phyloP scores from a whole-genome alignment of 345 rosid species.

The Murraya koenigii region DNA sequence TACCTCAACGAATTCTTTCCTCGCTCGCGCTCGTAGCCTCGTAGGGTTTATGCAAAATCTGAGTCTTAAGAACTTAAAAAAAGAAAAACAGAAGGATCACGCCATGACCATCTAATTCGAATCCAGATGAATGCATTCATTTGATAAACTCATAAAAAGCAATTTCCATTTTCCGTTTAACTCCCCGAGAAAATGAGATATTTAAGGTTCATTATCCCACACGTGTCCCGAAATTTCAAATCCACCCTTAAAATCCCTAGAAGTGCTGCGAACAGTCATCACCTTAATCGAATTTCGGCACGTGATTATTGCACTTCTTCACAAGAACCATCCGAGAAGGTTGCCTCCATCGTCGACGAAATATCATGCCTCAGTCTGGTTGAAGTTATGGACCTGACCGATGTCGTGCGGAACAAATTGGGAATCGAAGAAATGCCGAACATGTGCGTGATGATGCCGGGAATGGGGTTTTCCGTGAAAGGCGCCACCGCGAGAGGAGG shows the following conservation, averaged over 20 bases:
- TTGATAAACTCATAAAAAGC: background rate
- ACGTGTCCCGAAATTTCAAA: slow-evolving; percentile 30
- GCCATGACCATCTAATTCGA: no score
- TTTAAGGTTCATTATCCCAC: slow-evolving; percentile 43
- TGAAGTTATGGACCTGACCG: slow-evolving; percentile 69
- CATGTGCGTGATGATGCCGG: slow-evolving; percentile 94
- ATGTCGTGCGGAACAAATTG: slow-evolving; percentile 61
- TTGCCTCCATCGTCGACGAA: slow-evolving; percentile 58
- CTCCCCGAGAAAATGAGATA: slow-evolving; percentile 33
- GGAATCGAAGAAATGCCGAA: slow-evolving; percentile 64
- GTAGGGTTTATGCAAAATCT: slow-evolving; percentile 6
- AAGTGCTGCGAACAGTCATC: slow-evolving; percentile 4
- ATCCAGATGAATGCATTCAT: background rate
- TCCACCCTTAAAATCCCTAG: slow-evolving; percentile 7
- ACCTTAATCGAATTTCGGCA: slow-evolving; percentile 12
- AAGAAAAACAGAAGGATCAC: background rate
- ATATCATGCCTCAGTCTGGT: slow-evolving; percentile 68
- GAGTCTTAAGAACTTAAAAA: background rate
- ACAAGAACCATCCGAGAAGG: slow-evolving; percentile 40
- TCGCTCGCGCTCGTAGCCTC: no score
- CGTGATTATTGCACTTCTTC: slow-evolving; percentile 22
- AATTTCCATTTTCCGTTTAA: background rate
- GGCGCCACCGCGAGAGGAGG: slow-evolving; percentile 41
- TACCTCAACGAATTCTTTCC: background rate
- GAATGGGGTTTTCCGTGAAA: slow-evolving; percentile 54